Percentiles rank a stretch among this genome's conserved stretches.
Conservation (phyloP, 106 monocot species). For the Platanthera guangdongensis region DNA sequence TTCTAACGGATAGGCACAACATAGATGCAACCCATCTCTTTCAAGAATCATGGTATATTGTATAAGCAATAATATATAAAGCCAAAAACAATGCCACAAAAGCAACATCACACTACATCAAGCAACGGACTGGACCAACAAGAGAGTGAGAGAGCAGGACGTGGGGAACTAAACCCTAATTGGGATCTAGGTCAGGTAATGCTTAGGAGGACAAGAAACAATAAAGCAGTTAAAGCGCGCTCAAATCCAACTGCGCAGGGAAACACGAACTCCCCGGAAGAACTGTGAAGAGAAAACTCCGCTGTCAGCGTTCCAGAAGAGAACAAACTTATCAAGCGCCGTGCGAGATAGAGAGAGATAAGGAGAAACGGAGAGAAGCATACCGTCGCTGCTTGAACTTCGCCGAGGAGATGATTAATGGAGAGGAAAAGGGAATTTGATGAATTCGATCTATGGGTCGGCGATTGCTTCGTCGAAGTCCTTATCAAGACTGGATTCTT, state of each 20-base stretch:
- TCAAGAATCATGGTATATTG: not conserved
- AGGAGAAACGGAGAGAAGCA: not conserved
- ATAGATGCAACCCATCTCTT: not conserved
- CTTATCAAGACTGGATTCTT: not conserved
- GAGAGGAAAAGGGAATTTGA: not conserved
- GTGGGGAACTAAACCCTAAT: not conserved
- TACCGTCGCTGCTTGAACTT: not conserved
- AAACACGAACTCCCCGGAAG: too few relatives aligned
- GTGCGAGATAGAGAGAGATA: too few relatives aligned
- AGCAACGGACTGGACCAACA: not conserved
- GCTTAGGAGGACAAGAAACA: too few relatives aligned
- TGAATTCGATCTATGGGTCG: not conserved
- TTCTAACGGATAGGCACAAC: not conserved
- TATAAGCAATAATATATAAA: not conserved
- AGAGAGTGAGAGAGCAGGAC: not conserved
- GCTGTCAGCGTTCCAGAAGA: not conserved
- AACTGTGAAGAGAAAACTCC: too few relatives aligned
- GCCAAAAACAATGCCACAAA: not conserved
- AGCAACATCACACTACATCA: not conserved
- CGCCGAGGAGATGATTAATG: not conserved
- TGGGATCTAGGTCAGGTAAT: too few relatives aligned
- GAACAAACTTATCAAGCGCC: not conserved
- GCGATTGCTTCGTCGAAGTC: not conserved
- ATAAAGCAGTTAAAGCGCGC: not conserved
- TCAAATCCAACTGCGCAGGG: too few relatives aligned